Evolutionary conservation across 257 asterid genomes (phyloP).

Genomic region (Perilla frutescens): DNA sequence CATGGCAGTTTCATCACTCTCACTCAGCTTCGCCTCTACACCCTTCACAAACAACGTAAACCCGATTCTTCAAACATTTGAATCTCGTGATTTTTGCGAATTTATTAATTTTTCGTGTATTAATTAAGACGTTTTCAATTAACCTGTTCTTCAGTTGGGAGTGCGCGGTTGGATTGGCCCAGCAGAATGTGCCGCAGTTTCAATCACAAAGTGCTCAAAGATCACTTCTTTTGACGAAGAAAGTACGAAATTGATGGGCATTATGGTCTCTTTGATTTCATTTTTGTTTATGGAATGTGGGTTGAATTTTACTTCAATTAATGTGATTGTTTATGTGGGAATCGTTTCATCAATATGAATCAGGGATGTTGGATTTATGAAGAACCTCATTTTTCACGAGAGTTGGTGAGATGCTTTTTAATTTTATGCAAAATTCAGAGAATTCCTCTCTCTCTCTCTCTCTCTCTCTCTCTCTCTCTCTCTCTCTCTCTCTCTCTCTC

Average conservation of each 20-base stretch:
- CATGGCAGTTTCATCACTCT: slow-evolving; percentile 71
- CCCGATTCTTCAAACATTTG: neutral
- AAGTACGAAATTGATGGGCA: slow-evolving; percentile 40
- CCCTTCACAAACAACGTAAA: slow-evolving; percentile 50
- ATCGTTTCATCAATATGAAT: neutral
- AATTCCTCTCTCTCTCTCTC: neutral
- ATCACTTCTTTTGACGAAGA: slow-evolving; percentile 45
- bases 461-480: no score
- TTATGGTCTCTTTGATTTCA: neutral
- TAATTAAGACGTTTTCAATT: no score
- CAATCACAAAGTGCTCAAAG: slow-evolving; percentile 47
- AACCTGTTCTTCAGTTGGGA: slow-evolving; percentile 36
- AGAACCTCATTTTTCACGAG: neutral
- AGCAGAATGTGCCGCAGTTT: slow-evolving; percentile 38
- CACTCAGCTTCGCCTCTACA: slow-evolving; percentile 52
- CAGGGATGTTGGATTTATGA: neutral
- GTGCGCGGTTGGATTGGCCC: slow-evolving; percentile 37
- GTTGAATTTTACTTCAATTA: neutral
- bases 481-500: no score
- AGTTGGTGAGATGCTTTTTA: neutral
- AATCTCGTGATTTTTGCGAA: neutral
- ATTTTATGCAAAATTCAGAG: slow-evolving; percentile 15
- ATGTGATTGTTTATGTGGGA: neutral
- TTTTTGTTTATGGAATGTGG: neutral
- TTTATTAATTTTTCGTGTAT: neutral